A percentile compares a stretch with the other conserved stretches of the same genome.
Conservation (phyloP, 106 monocot genomes). For the Phalaenopsis equestris region DNA sequence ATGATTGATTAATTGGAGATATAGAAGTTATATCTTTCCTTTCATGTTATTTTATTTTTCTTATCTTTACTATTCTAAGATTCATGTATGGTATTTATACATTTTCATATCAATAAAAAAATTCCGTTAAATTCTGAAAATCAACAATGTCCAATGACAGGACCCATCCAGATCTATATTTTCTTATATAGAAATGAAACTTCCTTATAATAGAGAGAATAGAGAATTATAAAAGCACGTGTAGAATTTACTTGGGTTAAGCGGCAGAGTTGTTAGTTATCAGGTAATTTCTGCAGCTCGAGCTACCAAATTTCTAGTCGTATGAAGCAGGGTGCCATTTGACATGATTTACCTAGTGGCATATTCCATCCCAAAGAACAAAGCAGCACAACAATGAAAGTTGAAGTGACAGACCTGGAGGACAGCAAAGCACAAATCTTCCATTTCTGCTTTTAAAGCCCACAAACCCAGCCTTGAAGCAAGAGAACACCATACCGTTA, state of each 20-base stretch:
- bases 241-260: too few relatives aligned
- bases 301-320: too few relatives aligned
- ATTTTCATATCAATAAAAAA: too few relatives aligned
- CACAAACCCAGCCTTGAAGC: slow-evolving; percentile 93
- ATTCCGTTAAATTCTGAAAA: too few relatives aligned
- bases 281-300: too few relatives aligned
- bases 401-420: slow-evolving; percentile 51
- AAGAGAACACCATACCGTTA: slow-evolving; percentile 94
- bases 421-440: slow-evolving; percentile 95
- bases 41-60: too few relatives aligned
- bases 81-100: too few relatives aligned
- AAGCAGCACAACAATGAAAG: background rate
- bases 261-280: too few relatives aligned
- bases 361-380: background rate
- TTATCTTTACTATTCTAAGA: too few relatives aligned
- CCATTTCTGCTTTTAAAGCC: slow-evolving; percentile 93
- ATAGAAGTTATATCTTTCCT: too few relatives aligned
- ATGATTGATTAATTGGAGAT: too few relatives aligned
- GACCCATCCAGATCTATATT: background rate
- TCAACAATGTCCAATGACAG: background rate
- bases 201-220: background rate
- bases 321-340: background rate
- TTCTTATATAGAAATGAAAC: background rate
- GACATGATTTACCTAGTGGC: background rate
- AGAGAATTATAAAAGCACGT: too few relatives aligned